Conservation (phyloP, 345 rosid species). For the Bruguiera sexangula region DNA sequence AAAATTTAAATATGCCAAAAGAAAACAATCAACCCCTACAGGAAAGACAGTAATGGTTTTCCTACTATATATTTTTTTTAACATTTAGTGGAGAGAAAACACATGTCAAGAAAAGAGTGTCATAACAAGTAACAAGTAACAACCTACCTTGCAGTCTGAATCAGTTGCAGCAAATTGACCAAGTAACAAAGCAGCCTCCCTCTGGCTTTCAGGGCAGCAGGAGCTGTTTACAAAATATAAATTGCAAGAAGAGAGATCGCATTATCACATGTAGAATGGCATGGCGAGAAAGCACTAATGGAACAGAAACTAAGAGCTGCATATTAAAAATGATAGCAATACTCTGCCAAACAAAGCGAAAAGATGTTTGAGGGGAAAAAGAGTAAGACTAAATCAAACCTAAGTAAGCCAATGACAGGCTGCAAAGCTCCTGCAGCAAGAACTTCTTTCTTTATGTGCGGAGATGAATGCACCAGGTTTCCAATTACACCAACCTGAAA, state of each 20-base stretch:
- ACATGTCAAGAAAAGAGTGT: neutral
- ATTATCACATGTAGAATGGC: too few species aligned
- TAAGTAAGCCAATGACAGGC: constrained; percentile 90
- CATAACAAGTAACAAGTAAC: neutral
- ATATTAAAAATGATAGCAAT: neutral
- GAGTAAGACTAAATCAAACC: constrained; percentile 36
- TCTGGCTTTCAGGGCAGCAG: constrained; percentile 95
- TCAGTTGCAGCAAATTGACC: constrained; percentile 99
- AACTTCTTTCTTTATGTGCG: constrained; percentile 90
- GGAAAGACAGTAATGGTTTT: too few species aligned
- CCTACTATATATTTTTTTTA: too few species aligned
- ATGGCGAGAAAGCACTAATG: neutral
- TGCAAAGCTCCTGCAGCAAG: constrained; percentile 94
- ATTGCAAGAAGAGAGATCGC: constrained; percentile 6
- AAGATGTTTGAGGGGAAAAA: neutral
- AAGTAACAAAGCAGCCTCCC: constrained; percentile 97
- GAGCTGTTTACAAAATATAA: constrained; percentile 55
- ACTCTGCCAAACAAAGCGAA: neutral
- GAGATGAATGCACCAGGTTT: constrained; percentile 95
- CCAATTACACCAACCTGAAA: constrained; percentile 89
- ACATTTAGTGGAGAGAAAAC: neutral
- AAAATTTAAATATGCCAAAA: too few species aligned
- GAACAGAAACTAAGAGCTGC: too few species aligned
- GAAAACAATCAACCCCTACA: too few species aligned
- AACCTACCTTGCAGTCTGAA: constrained; percentile 91